Conservation (phyloP, 768 basidiomycete genomes). For the Mycena filopes region DNA sequence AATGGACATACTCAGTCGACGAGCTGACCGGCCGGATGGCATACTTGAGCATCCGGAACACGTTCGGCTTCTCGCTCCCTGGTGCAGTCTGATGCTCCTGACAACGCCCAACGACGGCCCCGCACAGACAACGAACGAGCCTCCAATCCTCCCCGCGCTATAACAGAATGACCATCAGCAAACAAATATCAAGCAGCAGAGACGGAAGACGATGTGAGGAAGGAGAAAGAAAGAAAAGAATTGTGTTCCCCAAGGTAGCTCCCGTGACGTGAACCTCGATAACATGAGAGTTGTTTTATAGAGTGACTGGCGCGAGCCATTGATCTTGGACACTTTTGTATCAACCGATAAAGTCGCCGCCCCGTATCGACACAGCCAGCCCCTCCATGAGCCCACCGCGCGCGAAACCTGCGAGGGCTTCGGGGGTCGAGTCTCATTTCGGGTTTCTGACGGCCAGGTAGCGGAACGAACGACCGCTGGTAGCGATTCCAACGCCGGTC, state of each 20-base stretch:
- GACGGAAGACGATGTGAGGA: constrained; percentile 10
- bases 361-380: constrained; percentile 40
- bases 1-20: constrained; percentile 68
- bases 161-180: constrained; percentile 30
- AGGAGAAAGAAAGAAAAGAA: constrained; percentile 27
- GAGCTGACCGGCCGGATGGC: constrained; percentile 79
- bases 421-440: constrained; percentile 35
- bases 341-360: constrained; percentile 77
- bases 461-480: constrained; percentile 64
- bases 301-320: constrained; percentile 56
- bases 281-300: constrained; percentile 90
- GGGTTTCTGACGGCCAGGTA: constrained; percentile 16
- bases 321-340: constrained; percentile 93
- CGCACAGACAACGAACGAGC: constrained; percentile 80
- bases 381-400: constrained; percentile 31
- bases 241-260: constrained; percentile 94
- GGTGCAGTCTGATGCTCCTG: constrained; percentile 57
- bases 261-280: constrained; percentile 75
- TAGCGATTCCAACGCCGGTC: constrained; percentile 79
- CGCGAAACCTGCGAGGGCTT: constrained; percentile 74
- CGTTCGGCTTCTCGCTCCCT: constrained; percentile 43
- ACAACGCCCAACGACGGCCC: constrained; percentile 81
- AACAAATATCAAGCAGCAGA: constrained; percentile 9
- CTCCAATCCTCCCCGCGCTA: constrained; percentile 74
- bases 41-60: constrained; percentile 85